Evolutionary conservation across 768 basidiomycete species (phyloP).

Genomic region (Cantharellus anzutake): DNA sequence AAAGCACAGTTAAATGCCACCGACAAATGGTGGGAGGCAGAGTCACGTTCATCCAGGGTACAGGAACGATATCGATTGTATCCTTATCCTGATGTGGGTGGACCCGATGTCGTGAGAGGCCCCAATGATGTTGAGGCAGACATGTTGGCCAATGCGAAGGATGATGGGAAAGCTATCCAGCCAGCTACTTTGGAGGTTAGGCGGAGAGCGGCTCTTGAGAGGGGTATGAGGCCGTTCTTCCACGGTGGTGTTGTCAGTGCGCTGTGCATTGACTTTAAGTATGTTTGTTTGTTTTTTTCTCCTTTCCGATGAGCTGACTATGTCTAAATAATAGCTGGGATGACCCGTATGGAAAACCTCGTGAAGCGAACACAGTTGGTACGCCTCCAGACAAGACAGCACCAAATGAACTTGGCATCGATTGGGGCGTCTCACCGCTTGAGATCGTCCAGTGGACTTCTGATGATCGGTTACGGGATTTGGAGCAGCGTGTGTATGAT

Average conservation of each 20-base stretch:
- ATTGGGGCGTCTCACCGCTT: slow-evolving; percentile 8
- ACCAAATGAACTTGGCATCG: slow-evolving; percentile 7
- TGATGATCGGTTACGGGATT: slow-evolving; percentile 8
- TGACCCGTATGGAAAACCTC: slow-evolving; percentile 2
- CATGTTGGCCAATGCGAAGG: slow-evolving; percentile 15
- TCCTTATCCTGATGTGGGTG: neutral
- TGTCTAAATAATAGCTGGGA: slow-evolving; percentile 5
- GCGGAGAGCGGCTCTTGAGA: slow-evolving; percentile 13
- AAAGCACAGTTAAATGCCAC: neutral
- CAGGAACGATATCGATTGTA: neutral
- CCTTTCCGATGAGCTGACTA: neutral
- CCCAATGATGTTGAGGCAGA: slow-evolving; percentile 12
- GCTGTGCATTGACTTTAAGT: slow-evolving; percentile 10
- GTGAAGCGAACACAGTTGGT: slow-evolving; percentile 1
- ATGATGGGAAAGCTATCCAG: slow-evolving; percentile 13
- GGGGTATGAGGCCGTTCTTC: slow-evolving; percentile 13
- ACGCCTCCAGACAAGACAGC: neutral
- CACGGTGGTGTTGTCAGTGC: slow-evolving; percentile 12
- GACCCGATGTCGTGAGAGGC: slow-evolving; percentile 1
- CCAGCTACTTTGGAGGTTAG: slow-evolving; percentile 9
- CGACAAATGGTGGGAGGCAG: neutral
- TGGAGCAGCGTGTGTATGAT: slow-evolving; percentile 6
- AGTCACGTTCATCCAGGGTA: neutral
- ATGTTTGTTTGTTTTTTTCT: neutral
- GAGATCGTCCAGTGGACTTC: slow-evolving; percentile 9